Evolutionary conservation across 2,329 filamentous ascomycete genomes (phyloP), one percentile per base, ranked within the genome.

Genomic region (Aspergillus hortae): DNA sequence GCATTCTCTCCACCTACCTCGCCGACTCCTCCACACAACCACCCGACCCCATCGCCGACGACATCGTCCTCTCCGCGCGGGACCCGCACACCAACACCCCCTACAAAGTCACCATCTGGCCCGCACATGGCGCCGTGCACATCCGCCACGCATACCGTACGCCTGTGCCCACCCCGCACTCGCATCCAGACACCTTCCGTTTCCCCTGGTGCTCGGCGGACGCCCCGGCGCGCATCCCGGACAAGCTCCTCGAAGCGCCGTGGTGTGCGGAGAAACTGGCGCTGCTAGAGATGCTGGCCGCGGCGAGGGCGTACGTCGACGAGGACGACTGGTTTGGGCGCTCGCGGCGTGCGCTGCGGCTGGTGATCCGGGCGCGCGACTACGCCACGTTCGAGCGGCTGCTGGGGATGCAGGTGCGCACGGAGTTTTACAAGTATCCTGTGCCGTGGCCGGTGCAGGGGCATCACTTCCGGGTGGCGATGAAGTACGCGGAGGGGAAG

Each of bases 221-320:
- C 0, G 48, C 57, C 2, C 65, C 67, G 1, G 63, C 65, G 3
- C 63, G 65, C 6, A 67, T 77, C 40, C 74, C 74, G 0, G 66
- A 73, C 41, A 68, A 69, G 45, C 51, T 77, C 2, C 65, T 77
- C 3, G 50, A 58, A 6, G 42, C 57, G 0, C 71, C 73, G 4
- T 76, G 72, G 72, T 72, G 70, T 0, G 58, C 65, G 4, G 50
- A 64, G 6, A 71, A 74, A 36, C 59, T 76, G 4, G 65, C 70
- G 23, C 66, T 76, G 9, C 62, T 77, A 2, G 59, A 67, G 12
- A 54, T 76, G 0, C 56, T 77, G n/a, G 15, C 40, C 0, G 63
- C 69, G 1, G 52, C 55, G 12, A 65, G 68, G 25, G 69, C 71
- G 5, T 73, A 69, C 35, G 61, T 74, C n/a, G 71, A 74, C 46